Percentiles rank a stretch among this genome's conserved stretches.
Evolutionary conservation across 345 rosid species (phyloP).

Genomic region (Lepidium africanum): DNA sequence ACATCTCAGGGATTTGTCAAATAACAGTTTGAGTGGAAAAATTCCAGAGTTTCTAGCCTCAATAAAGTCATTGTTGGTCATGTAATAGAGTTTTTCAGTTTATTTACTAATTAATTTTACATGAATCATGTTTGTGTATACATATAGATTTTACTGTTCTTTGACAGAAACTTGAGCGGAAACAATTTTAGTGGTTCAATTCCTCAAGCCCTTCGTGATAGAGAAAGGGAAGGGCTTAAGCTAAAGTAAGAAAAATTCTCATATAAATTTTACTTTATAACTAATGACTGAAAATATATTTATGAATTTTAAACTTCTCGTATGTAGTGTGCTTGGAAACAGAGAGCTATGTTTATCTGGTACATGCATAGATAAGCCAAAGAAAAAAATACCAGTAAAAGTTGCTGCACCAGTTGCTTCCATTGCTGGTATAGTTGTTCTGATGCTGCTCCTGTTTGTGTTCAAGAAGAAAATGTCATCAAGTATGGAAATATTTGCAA

Average conservation of each 20-base stretch:
- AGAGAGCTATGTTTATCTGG: conserved; percentile 6
- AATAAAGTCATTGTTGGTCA: conserved; percentile 31
- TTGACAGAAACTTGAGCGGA: conserved; percentile 30
- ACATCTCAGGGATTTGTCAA: conserved; percentile 46
- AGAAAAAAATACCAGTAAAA: conserved; percentile 3
- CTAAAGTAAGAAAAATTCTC: conserved; percentile 9
- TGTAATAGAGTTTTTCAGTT: conserved; percentile 30
- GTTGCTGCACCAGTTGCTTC: conserved; percentile 22
- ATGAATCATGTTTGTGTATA: background rate
- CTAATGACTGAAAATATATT: background rate
- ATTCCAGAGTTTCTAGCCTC: conserved; percentile 43
- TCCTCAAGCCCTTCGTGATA: conserved; percentile 29
- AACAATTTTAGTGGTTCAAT: conserved; percentile 35
- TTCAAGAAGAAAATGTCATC: conserved; percentile 4
- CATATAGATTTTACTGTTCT: background rate
- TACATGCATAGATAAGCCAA: conserved; percentile 8
- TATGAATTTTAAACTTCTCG: background rate
- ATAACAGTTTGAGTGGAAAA: conserved; percentile 34
- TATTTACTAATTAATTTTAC: background rate
- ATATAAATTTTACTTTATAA: background rate
- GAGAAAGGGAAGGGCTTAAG: conserved; percentile 5
- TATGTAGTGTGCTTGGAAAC: conserved; percentile 22
- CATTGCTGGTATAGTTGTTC: background rate
- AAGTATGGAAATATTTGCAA: background rate
- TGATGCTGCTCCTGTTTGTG: background rate